Evolutionary conservation across 2,329 filamentous ascomycete genomes (phyloP).

Genomic region (Beauveria caledonica): DNA sequence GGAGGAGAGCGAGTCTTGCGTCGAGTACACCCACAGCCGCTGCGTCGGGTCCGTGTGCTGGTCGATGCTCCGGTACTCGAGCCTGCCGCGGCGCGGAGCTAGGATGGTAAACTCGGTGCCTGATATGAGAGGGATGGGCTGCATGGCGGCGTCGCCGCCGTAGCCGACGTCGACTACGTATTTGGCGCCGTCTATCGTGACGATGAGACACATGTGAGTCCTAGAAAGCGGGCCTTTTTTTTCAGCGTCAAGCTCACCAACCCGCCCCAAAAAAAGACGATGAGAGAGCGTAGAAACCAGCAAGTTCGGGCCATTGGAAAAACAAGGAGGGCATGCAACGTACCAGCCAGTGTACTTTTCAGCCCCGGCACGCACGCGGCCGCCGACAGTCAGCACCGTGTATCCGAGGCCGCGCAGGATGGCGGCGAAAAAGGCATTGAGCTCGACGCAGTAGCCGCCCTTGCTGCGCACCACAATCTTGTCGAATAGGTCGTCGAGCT

Average conservation of each 20-base stretch:
- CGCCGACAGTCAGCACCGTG: constrained; percentile 41
- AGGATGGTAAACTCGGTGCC: constrained; percentile 28
- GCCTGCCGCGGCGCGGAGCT: constrained; percentile 34
- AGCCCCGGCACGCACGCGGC: constrained; percentile 24
- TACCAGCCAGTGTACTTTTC: constrained; percentile 21
- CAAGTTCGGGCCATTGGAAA: neutral
- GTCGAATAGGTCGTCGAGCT: constrained; percentile 32
- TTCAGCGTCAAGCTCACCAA: neutral
- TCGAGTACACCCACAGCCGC: constrained; percentile 33
- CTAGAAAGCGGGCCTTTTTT: constrained; percentile 19
- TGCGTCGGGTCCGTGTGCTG: constrained; percentile 26
- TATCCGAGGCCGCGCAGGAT: constrained; percentile 42
- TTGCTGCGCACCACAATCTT: constrained; percentile 37
- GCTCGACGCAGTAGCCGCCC: constrained; percentile 48
- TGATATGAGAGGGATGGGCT: constrained; percentile 25
- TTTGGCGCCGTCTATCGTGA: constrained; percentile 39
- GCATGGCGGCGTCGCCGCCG: constrained; percentile 36
- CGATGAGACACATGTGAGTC: constrained; percentile 53
- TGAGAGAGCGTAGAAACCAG: too few relatives aligned
- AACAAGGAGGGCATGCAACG: neutral
- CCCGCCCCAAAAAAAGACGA: neutral
- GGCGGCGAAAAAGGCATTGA: constrained; percentile 36
- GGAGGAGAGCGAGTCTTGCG: constrained; percentile 21
- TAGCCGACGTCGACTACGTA: constrained; percentile 54
- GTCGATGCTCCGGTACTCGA: constrained; percentile 28